Evolutionary conservation across 2,329 filamentous ascomycete species (phyloP).

Genomic region (Diaporthe vaccinii): DNA sequence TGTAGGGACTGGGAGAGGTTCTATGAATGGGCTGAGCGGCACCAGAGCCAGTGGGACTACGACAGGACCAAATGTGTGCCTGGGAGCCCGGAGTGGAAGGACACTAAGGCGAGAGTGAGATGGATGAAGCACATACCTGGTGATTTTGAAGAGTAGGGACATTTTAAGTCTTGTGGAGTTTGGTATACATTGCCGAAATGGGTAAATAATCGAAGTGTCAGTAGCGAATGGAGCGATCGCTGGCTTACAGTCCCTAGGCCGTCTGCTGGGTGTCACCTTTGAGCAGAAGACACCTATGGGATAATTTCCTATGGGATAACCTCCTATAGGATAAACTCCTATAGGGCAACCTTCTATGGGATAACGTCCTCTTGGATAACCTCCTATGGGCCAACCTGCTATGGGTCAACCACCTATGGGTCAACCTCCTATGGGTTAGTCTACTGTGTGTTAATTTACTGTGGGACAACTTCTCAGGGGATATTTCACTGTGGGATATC

Average conservation of each 20-base stretch:
- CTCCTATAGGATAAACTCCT: neutral
- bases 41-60: slow-evolving; percentile 12
- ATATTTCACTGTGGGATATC: neutral
- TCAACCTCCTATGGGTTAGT: no score
- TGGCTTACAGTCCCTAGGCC: neutral
- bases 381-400: no score
- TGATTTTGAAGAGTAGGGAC: neutral
- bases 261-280: neutral
- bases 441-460: no score
- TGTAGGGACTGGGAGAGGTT: slow-evolving; percentile 7
- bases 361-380: neutral
- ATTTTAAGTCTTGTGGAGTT: no score
- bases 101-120: neutral
- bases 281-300: neutral
- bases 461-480: neutral
- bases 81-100: slow-evolving; percentile 8
- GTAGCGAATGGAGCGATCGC: neutral
- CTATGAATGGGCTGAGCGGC: neutral
- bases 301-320: neutral
- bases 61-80: slow-evolving; percentile 4
- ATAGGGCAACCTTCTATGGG: neutral
- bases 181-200: neutral
- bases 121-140: slow-evolving; percentile 5
- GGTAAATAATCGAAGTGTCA: neutral
- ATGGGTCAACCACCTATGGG: no score